Evolutionary conservation across 2,329 filamentous ascomycete species (phyloP), one percentile per base, ranked within the genome.

Genomic region (Orbilia javanica): DNA sequence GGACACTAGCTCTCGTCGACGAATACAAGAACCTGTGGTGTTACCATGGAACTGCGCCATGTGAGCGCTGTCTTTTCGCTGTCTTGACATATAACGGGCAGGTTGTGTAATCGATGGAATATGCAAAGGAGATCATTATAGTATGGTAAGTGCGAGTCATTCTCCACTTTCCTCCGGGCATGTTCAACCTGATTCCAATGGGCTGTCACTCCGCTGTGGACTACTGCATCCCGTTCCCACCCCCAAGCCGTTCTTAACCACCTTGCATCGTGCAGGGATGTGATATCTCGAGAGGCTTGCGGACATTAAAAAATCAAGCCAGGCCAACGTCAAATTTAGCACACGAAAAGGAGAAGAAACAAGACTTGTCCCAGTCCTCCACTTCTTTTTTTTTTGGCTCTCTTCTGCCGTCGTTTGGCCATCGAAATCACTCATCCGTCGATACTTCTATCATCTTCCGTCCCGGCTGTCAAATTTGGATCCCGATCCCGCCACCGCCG

Each of bases 291-390:
- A 60, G 73, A 71, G 66, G 73, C 73, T 70, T 71, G 73, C 73
- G 73, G 66, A 67, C 60, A 77, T 77, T 77, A 77, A 77, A 76
- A 69, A 65, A 48, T 53, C 63, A 67, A 66, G 70, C 70, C 65
- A 63, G 18, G 60, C 52, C 63, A 75, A 75, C 64, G 71, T 75
- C 71, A 75, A 53, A 66, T 63, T 62, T 53, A 70, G 72, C 55
- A 22, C 63, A 53, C 57, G 57, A 77, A 66, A 66, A 77, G 64
- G 64, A 69, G 63, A 74, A 42, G 29, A 48, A 63, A 18, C 66
- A 65, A 34, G 62, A 31, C 55, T 25, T 52, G 46, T 34, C 52
- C 31, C 48, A 48, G 27, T 71, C 55, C 42, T 29, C 55, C 42
- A 34, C 42, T 29, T 71, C 27, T 25, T 11, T 27, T 22, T 52